Evolutionary conservation across 306 rosid species (phyloP).

Genomic region (Begonia loranthoides): DNA sequence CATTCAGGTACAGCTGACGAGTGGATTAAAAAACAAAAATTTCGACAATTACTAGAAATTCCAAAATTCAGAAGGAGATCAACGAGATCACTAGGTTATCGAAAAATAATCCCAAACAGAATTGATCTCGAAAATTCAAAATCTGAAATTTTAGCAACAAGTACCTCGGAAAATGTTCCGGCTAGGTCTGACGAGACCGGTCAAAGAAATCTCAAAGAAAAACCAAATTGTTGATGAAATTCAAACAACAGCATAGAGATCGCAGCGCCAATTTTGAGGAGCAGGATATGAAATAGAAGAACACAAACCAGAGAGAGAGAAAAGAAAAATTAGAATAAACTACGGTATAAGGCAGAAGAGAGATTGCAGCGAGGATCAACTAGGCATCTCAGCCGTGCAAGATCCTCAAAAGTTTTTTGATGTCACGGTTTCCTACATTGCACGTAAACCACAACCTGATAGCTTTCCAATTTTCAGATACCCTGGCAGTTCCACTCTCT

Average conservation of each 20-base stretch:
- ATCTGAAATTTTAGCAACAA: slow-evolving; percentile 6
- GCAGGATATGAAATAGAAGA: background rate
- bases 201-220: background rate
- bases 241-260: slow-evolving; percentile 10
- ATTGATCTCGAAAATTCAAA: background rate
- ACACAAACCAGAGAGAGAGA: slow-evolving; percentile 10
- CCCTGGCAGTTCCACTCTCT: background rate
- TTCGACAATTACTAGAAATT: background rate
- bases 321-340: slow-evolving; percentile 21
- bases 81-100: slow-evolving; percentile 13
- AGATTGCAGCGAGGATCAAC: slow-evolving; percentile 33
- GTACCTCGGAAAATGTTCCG: slow-evolving; percentile 7
- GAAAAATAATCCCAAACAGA: background rate
- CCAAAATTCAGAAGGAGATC: slow-evolving; percentile 9
- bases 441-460: slow-evolving; percentile 23
- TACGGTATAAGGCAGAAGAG: slow-evolving; percentile 42
- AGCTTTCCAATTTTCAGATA: background rate
- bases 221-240: background rate
- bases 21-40: background rate
- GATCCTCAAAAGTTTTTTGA: slow-evolving; percentile 33
- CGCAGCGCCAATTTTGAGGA: slow-evolving; percentile 2
- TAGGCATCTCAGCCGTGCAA: slow-evolving; percentile 43
- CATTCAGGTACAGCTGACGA: background rate
- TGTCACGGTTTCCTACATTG: slow-evolving; percentile 41
- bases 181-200: no score